Evolutionary conservation across 768 basidiomycete genomes (phyloP).

Genomic region (Cyclocybe aegerita): DNA sequence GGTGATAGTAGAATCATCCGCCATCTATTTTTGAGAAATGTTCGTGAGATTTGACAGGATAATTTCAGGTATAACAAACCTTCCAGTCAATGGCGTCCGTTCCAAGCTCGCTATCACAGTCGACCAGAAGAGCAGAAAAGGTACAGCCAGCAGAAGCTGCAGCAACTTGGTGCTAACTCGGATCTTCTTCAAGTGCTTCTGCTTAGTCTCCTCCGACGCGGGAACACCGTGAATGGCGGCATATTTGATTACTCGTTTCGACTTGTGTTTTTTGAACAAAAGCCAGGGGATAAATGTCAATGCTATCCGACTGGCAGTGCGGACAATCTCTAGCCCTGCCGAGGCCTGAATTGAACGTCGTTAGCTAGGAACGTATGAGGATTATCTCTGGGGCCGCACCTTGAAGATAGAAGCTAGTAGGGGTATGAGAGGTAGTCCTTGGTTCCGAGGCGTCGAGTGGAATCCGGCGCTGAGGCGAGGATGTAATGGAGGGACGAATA

Average conservation of each 20-base stretch:
- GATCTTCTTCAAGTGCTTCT: conserved; percentile 45
- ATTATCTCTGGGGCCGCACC: conserved; percentile 36
- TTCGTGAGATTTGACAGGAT: conserved; percentile 3
- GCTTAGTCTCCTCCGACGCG: conserved; percentile 53
- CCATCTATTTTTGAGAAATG: conserved; percentile 52
- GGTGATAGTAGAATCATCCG: conserved; percentile 87
- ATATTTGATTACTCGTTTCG: conserved; percentile 48
- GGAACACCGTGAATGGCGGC: conserved; percentile 52
- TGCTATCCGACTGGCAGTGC: conserved; percentile 68
- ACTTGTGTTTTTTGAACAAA: conserved; percentile 55
- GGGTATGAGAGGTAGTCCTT: conserved; percentile 43
- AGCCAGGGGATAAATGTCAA: conserved; percentile 76
- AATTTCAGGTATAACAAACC: conserved; percentile 43
- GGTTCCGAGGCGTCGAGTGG: conserved; percentile 36
- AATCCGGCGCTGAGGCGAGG: conserved; percentile 22
- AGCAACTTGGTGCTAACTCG: conserved; percentile 48
- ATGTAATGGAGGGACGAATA: conserved; percentile 5
- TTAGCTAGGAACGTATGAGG: neutral
- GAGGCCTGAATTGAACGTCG: conserved; percentile 53
- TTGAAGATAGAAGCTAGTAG: conserved; percentile 63
- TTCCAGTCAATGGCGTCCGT: conserved; percentile 81
- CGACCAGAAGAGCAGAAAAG: conserved; percentile 60
- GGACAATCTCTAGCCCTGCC: conserved; percentile 66
- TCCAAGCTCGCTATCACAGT: conserved; percentile 75
- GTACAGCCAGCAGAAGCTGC: conserved; percentile 59